Evolutionary conservation across 768 basidiomycete species (phyloP).

Genomic region (Royoungia palumana): DNA sequence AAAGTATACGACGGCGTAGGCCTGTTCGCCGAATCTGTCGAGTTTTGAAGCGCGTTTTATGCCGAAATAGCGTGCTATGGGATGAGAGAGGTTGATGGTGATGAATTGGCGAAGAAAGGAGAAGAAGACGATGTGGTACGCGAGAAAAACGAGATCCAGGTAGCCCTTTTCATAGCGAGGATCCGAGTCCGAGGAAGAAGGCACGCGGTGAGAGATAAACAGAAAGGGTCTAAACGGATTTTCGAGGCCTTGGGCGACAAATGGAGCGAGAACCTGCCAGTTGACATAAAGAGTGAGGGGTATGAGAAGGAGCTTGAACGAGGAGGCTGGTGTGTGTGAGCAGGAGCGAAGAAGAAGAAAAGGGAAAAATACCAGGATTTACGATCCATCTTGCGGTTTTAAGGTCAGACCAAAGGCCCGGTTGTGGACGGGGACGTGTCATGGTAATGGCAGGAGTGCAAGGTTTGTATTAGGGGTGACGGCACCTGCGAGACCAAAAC

Average conservation of each 20-base stretch:
- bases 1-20: conserved; percentile 85
- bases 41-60: conserved; percentile 65
- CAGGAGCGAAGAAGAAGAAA: background rate
- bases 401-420: conserved; percentile 47
- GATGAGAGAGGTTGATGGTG: conserved; percentile 60
- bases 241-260: conserved; percentile 42
- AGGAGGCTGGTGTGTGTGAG: conserved; percentile 42
- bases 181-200: conserved; percentile 48
- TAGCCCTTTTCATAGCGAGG: conserved; percentile 70
- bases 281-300: conserved; percentile 60
- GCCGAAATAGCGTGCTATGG: conserved; percentile 68
- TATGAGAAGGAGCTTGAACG: conserved; percentile 63
- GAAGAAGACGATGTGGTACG: conserved; percentile 83
- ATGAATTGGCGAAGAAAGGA: conserved; percentile 81
- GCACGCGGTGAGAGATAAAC: conserved; percentile 64
- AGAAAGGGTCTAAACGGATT: conserved; percentile 79
- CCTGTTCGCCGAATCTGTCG: conserved; percentile 87
- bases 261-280: conserved; percentile 55
- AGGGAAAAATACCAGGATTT: conserved; percentile 50
- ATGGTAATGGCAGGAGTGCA: conserved; percentile 6
- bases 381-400: conserved; percentile 64
- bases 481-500: no score
- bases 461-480: background rate
- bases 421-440: conserved; percentile 22
- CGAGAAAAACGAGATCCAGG: conserved; percentile 74